Base-by-base conservation (phyloP, 345 rosid genomes). In the Gossypium ekmanianum region DNA sequence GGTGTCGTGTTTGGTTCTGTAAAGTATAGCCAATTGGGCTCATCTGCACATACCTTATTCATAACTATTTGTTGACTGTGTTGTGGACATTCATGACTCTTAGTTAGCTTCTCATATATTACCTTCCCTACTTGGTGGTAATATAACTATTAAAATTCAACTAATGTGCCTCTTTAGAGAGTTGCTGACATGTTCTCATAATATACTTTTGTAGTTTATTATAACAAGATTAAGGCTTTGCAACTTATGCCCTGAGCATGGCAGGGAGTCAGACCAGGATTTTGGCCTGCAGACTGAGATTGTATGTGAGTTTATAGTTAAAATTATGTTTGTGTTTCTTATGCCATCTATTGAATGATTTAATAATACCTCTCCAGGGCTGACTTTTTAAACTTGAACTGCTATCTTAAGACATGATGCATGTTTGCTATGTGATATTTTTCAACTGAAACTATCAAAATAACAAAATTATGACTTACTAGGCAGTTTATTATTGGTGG, bases 1-100 rank as follows among this genome's bases (percentile, higher is more conserved):
- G 85, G 74, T 78, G 78, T 68, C 77, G 76, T 78, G 75, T 80
- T 81, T 72, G 77, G 77, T 78, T 75, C 76, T 88, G 86, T 85
- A 86, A 86, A 86, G 83, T 76, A 79, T 78, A 81, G 80, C 81
- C 82, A 71, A 81, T 78, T 81, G 85, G 84, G 84, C 79, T 74
- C 58, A 72, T 78, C 74, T 82, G 85, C 87, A 79, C 86, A 81
- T 86, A 82, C 80, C 75, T 76, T 79, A 64, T 77, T 68, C 72
- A 68, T 65, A 66, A 73, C 80, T 82, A 70, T 79, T 78, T 77
- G 78, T 76, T 80, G 73, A 70, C 83, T 65, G 66, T 56, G 83
- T 71, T 73, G 76, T 66, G 83, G 78, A 71, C 69, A 70, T 75
- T 63, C 71, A 76, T 62, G 17, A 77, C 76, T 66, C 54, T 75